These are phyloP conservation scores for Capniomyces stellatus DNA, from an alignment of 371 early-diverging fungal genomes.

Conservation along the genomic window DNA sequence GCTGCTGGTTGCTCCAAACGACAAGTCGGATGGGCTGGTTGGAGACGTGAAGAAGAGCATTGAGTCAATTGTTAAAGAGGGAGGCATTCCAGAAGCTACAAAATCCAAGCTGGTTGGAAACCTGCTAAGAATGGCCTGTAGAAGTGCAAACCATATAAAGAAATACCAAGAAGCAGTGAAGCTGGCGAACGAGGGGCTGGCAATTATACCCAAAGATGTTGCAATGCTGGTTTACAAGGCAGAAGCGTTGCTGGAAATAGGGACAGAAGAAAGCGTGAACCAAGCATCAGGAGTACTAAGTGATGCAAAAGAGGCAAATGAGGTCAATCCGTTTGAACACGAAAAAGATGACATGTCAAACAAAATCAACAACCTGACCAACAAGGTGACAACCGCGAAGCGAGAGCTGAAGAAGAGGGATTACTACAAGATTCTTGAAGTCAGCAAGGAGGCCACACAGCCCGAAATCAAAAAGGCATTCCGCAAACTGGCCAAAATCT, in stretches of 20 bases:
- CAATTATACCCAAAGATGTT: conserved; percentile 34
- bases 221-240: conserved; percentile 52
- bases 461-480: conserved; percentile 84
- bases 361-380: not conserved
- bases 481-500: conserved; percentile 66
- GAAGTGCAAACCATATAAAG: conserved; percentile 34
- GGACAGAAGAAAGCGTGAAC: conserved; percentile 44
- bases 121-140: conserved; percentile 30
- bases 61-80: conserved; percentile 12
- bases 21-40: conserved; percentile 22
- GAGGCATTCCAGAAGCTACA: conserved; percentile 5
- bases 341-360: not conserved
- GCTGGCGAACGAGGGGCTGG: conserved; percentile 25
- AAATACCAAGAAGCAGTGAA: conserved; percentile 13
- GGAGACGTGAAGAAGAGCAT: conserved; percentile 29
- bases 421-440: conserved; percentile 86
- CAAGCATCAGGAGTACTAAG: conserved; percentile 31
- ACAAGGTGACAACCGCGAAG: conserved; percentile 42
- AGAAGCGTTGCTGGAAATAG: not conserved
- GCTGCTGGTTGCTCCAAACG: conserved; percentile 32
- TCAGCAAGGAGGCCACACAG: conserved; percentile 49
- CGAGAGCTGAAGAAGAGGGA: conserved; percentile 58
- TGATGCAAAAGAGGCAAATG: conserved; percentile 38
- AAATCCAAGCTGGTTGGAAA: conserved; percentile 5
- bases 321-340: conserved; percentile 9